Conservation (phyloP, 257 asterid genomes). For the Przewalskia tangutica region DNA sequence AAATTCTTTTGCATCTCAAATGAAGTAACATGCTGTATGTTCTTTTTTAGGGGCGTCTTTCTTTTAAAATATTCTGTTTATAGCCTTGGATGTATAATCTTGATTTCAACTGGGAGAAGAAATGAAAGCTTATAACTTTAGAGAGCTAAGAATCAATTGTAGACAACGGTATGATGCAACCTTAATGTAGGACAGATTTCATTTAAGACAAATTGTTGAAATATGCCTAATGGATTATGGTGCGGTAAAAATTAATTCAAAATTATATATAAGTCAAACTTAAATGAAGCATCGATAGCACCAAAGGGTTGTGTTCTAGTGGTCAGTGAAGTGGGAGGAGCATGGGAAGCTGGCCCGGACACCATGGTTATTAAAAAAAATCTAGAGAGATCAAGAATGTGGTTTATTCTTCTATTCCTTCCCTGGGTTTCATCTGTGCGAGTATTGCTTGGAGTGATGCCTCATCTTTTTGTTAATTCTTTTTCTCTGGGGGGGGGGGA, state of each 20-base stretch:
- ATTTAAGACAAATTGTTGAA: background rate
- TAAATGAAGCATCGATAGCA: no score
- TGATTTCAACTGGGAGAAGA: background rate
- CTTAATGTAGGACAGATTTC: background rate
- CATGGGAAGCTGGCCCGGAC: no score
- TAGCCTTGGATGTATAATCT: background rate
- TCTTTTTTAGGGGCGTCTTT: background rate
- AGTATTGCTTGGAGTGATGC: no score
- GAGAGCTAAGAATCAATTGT: background rate
- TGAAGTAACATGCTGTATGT: background rate
- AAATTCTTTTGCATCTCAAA: background rate
- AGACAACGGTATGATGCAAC: background rate
- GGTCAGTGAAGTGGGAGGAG: no score
- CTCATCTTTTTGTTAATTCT: no score
- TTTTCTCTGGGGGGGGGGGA: no score
- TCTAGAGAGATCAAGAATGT: no score
- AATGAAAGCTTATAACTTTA: background rate
- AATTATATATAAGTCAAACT: no score
- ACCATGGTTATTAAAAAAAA: no score
- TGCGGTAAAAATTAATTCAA: background rate
- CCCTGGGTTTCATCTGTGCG: no score
- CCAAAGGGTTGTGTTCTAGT: no score
- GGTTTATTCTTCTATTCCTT: no score
- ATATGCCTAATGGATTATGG: background rate
- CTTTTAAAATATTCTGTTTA: background rate